These are phyloP conservation scores for Gelatoporia subvermispora DNA, from an alignment of 768 basidiomycete genomes.

Conservation along the genomic window DNA sequence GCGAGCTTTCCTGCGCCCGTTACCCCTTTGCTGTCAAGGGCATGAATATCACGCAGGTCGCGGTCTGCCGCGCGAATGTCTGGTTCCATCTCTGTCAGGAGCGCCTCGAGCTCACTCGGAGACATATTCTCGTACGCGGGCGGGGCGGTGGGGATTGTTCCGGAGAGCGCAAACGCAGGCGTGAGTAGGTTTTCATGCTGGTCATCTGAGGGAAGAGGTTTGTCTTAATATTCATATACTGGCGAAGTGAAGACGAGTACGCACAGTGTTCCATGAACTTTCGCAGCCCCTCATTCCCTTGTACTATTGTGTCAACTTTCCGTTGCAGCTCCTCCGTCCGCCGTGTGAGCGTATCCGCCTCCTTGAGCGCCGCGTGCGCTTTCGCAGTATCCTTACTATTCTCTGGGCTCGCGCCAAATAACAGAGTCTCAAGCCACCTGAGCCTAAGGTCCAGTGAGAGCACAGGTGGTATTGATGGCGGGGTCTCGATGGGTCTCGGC, in stretches of 20 bases:
- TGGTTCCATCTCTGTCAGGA: constrained; percentile 74
- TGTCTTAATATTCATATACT: background rate
- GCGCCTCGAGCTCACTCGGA: constrained; percentile 61
- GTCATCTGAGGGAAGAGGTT: constrained; percentile 46
- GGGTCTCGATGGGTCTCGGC: constrained; percentile 11
- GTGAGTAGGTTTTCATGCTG: constrained; percentile 71
- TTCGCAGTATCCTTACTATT: constrained; percentile 35
- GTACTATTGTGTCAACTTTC: constrained; percentile 51
- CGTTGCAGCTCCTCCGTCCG: constrained; percentile 59
- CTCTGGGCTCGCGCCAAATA: constrained; percentile 58
- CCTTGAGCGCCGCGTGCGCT: constrained; percentile 33
- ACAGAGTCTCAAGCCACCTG: constrained; percentile 75
- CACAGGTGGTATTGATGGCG: constrained; percentile 50
- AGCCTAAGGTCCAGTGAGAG: constrained; percentile 72
- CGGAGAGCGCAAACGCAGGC: constrained; percentile 73
- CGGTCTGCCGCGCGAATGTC: constrained; percentile 81
- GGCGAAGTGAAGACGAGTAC: constrained; percentile 18
- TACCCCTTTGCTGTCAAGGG: constrained; percentile 65
- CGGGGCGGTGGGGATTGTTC: constrained; percentile 40
- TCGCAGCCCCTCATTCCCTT: constrained; percentile 64
- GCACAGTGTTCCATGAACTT: constrained; percentile 74
- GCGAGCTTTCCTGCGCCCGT: constrained; percentile 64
- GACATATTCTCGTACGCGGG: constrained; percentile 65
- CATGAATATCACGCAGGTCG: constrained; percentile 74
- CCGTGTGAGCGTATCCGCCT: constrained; percentile 51